Percentiles rank a stretch among this genome's conserved stretches.
Conservation (phyloP, 2,329 filamentous ascomycete species). For the Exophiala oligosperma region DNA sequence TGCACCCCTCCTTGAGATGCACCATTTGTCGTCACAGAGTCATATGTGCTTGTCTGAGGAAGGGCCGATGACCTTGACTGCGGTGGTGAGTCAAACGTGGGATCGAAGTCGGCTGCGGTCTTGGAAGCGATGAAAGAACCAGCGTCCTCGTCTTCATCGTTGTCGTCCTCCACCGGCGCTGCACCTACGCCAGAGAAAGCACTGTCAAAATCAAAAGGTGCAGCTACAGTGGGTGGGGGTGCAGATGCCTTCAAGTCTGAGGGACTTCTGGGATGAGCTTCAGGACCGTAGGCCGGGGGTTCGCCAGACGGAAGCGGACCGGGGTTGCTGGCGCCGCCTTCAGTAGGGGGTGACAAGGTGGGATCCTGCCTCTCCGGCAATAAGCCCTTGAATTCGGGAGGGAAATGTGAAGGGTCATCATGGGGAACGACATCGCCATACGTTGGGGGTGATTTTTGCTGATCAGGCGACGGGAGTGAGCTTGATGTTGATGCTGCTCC, state of each 20-base stretch:
- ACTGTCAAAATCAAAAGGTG: constrained; percentile 46
- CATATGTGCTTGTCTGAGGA: constrained; percentile 29
- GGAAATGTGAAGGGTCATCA: constrained; percentile 39
- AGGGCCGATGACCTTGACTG: constrained; percentile 37
- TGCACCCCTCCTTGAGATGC: constrained; percentile 36
- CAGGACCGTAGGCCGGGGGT: constrained; percentile 28
- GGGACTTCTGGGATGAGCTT: constrained; percentile 28
- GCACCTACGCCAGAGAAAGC: constrained; percentile 47
- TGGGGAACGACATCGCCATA: constrained; percentile 34
- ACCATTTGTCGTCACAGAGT: constrained; percentile 22
- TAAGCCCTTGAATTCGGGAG: constrained; percentile 41
- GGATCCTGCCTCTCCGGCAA: constrained; percentile 42
- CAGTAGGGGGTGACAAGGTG: constrained; percentile 39
- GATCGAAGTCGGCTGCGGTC: constrained; percentile 44
- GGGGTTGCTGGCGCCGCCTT: constrained; percentile 31
- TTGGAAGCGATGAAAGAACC: constrained; percentile 56
- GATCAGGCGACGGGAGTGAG: constrained; percentile 49
- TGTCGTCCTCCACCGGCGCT: constrained; percentile 46
- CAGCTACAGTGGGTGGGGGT: constrained; percentile 34
- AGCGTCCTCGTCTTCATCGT: constrained; percentile 45
- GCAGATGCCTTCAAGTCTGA: constrained; percentile 30
- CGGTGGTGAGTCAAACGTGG: constrained; percentile 46
- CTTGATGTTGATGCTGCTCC: constrained; percentile 36
- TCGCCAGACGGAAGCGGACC: constrained; percentile 13
- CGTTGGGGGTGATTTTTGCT: constrained; percentile 55